Evolutionary conservation across 768 basidiomycete genomes (phyloP).

Genomic region (Suillus alpinus): DNA sequence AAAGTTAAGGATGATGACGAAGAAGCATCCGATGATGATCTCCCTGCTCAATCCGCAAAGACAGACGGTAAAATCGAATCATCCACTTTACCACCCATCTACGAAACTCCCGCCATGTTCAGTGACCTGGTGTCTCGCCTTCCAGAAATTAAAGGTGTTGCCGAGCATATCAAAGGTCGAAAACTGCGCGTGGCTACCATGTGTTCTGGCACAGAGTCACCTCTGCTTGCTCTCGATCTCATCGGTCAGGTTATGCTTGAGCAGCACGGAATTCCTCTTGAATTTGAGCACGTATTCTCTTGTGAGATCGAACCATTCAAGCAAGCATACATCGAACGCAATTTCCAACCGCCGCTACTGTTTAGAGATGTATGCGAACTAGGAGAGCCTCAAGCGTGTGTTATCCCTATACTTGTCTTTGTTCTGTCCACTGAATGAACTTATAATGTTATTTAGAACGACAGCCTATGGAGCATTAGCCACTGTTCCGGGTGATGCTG

Average conservation of each 20-base stretch:
- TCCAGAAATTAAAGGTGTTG: constrained; percentile 64
- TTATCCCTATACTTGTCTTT: constrained; percentile 7
- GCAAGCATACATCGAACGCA: constrained; percentile 95
- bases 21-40: constrained; percentile 30
- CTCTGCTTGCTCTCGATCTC: constrained; percentile 83
- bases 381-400: constrained; percentile 74
- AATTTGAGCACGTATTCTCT: constrained; percentile 90
- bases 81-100: constrained; percentile 74
- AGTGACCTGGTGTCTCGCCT: constrained; percentile 66
- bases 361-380: constrained; percentile 95
- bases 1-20: constrained; percentile 35
- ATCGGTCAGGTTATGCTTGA: constrained; percentile 75
- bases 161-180: constrained; percentile 66
- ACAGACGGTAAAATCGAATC: constrained; percentile 44
- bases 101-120: constrained; percentile 71
- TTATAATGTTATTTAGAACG: constrained; percentile 46
- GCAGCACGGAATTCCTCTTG: constrained; percentile 60
- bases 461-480: constrained; percentile 90
- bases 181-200: constrained; percentile 93
- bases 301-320: constrained; percentile 98
- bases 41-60: constrained; percentile 34
- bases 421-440: not conserved
- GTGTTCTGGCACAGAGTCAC: constrained; percentile 97
- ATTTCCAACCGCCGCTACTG: constrained; percentile 88
- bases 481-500: constrained; percentile 85